Percentiles rank a stretch among this genome's conserved stretches.
Evolutionary conservation across 371 early-diverging fungal genomes (phyloP).

Genomic region (Mucor indicus): DNA sequence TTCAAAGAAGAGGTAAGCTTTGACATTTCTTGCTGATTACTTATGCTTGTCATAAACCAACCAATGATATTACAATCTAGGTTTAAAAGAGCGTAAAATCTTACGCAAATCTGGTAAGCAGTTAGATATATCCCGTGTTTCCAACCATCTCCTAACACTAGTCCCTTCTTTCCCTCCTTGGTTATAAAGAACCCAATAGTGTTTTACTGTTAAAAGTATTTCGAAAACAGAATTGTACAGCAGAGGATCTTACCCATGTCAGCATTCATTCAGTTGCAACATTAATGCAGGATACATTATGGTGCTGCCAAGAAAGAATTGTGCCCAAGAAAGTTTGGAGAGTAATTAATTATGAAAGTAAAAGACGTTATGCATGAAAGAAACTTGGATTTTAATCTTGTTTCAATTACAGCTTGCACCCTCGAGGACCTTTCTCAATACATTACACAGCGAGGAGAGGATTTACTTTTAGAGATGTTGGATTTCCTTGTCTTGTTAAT

Average conservation of each 20-base stretch:
- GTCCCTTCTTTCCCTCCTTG: not conserved
- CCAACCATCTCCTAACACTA: not conserved
- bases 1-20: conserved; percentile 41
- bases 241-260: conserved; percentile 34
- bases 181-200: conserved; percentile 34
- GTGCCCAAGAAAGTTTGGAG: conserved; percentile 45
- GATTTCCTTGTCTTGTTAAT: conserved; percentile 43
- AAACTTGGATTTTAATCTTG: not conserved
- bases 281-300: conserved; percentile 47
- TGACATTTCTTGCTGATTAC: too few relatives aligned
- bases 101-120: conserved; percentile 42
- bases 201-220: conserved; percentile 42
- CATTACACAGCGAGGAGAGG: conserved; percentile 20
- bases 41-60: too few relatives aligned
- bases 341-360: conserved; percentile 47
- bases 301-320: conserved; percentile 46
- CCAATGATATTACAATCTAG: too few relatives aligned
- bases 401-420: conserved; percentile 7
- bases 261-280: conserved; percentile 51
- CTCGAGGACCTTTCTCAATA: conserved; percentile 1
- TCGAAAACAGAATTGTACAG: conserved; percentile 30
- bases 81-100: conserved; percentile 43
- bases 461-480: conserved; percentile 33
- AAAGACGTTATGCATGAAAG: not conserved
- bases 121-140: not conserved